phyloP scores from a whole-genome alignment of 2,329 filamentous ascomycete genomes.

The Nemania diffusa region DNA sequence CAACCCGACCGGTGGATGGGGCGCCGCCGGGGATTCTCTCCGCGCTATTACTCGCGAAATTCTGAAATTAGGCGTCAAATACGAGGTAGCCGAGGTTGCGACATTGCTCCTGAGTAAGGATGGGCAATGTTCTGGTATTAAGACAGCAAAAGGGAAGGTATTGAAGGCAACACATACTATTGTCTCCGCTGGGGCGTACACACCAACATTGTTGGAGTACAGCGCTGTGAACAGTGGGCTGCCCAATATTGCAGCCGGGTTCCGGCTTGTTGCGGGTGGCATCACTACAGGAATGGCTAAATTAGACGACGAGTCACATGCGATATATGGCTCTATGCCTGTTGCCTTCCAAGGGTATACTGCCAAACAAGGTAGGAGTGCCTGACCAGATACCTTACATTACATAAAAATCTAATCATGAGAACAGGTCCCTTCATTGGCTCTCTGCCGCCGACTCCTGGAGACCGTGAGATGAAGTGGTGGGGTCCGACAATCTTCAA shows the following conservation, averaged over 20 bases:
- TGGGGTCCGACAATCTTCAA: constrained; percentile 71
- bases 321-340: constrained; percentile 33
- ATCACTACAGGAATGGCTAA: constrained; percentile 50
- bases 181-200: constrained; percentile 62
- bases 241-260: constrained; percentile 58
- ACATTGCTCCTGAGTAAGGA: constrained; percentile 53
- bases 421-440: constrained; percentile 66
- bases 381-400: not conserved
- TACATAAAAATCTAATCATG: not conserved
- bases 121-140: constrained; percentile 54
- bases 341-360: constrained; percentile 35
- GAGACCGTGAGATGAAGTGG: constrained; percentile 65
- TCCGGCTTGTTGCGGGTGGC: constrained; percentile 62
- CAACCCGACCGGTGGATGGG: constrained; percentile 67
- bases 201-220: constrained; percentile 58
- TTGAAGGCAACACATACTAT: constrained; percentile 58
- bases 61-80: constrained; percentile 62
- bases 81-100: constrained; percentile 59
- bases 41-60: constrained; percentile 59
- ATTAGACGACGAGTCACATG: constrained; percentile 29
- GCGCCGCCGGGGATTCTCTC: constrained; percentile 63
- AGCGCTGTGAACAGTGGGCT: constrained; percentile 56
- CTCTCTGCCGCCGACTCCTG: constrained; percentile 64
- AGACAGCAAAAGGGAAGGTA: constrained; percentile 52
- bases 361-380: constrained; percentile 22